Evolutionary conservation across 345 rosid genomes (phyloP).

Genomic region (Syzygium jambos): DNA sequence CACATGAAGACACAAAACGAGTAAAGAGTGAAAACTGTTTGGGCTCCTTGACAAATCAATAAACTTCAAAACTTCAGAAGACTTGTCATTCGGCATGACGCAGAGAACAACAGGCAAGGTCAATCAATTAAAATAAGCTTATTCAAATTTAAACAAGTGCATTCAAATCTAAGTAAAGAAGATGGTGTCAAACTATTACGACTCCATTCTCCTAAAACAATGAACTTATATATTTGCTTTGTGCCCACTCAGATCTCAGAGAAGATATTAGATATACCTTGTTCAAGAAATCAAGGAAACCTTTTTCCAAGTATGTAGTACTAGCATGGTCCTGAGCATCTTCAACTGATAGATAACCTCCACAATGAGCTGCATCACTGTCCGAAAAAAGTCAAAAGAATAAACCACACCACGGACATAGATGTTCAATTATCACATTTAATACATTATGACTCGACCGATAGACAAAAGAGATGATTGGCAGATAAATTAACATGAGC

Average conservation of each 20-base stretch:
- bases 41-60: neutral
- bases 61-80: neutral
- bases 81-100: neutral
- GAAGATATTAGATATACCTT: constrained; percentile 34
- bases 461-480: too few species aligned
- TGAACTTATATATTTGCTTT: neutral
- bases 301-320: constrained; percentile 49
- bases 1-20: neutral
- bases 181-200: neutral
- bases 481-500: neutral
- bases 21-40: neutral
- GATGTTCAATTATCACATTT: too few species aligned
- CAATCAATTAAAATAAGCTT: neutral
- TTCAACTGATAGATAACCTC: constrained; percentile 56
- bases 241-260: neutral
- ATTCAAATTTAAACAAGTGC: neutral
- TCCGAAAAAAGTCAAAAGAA: too few species aligned
- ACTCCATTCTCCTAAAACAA: neutral
- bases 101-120: neutral
- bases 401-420: too few species aligned
- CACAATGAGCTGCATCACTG: constrained; percentile 4
- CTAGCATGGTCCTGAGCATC: constrained; percentile 41
- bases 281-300: constrained; percentile 61
- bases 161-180: neutral
- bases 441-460: too few species aligned